Evolutionary conservation across 129 eudicot genomes (phyloP).

Genomic region (Lactuca sativa): DNA sequence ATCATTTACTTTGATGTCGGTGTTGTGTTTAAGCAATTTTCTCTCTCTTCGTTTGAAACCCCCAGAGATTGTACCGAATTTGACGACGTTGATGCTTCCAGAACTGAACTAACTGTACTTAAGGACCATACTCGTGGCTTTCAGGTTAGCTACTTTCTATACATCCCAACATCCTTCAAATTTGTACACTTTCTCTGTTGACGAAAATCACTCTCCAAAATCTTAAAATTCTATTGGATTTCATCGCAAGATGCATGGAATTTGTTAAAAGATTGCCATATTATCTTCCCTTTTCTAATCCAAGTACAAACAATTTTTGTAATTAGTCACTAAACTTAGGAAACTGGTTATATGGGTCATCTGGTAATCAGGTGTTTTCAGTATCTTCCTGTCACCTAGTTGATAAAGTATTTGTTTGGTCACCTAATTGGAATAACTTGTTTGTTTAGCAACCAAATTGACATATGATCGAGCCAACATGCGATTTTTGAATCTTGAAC

Average conservation of each 20-base stretch:
- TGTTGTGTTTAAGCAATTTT: slow-evolving; percentile 69
- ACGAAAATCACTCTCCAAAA: background rate
- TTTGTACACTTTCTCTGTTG: background rate
- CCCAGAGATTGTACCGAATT: slow-evolving; percentile 57
- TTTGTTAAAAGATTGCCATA: background rate
- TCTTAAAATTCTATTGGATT: background rate
- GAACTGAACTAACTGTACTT: slow-evolving; percentile 13
- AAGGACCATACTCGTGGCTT: slow-evolving; percentile 19
- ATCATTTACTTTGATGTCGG: slow-evolving; percentile 85
- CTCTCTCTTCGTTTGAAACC: slow-evolving; percentile 67
- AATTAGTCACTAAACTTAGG: background rate
- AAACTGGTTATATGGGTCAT: background rate
- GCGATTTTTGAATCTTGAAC: no score
- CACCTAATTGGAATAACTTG: background rate
- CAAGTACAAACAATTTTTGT: background rate
- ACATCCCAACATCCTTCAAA: background rate
- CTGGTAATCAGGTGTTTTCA: no score
- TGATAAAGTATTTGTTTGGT: background rate
- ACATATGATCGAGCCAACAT: no score
- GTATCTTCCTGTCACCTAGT: background rate
- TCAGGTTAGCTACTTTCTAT: slow-evolving; percentile 13
- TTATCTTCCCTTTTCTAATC: no score
- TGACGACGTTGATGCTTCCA: slow-evolving; percentile 11
- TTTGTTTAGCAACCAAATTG: background rate
- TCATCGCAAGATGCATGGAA: no score